These are phyloP conservation scores for Alectoria sarmentosa DNA, from an alignment of 495 filamentous ascomycete species.

Conservation along the genomic window DNA sequence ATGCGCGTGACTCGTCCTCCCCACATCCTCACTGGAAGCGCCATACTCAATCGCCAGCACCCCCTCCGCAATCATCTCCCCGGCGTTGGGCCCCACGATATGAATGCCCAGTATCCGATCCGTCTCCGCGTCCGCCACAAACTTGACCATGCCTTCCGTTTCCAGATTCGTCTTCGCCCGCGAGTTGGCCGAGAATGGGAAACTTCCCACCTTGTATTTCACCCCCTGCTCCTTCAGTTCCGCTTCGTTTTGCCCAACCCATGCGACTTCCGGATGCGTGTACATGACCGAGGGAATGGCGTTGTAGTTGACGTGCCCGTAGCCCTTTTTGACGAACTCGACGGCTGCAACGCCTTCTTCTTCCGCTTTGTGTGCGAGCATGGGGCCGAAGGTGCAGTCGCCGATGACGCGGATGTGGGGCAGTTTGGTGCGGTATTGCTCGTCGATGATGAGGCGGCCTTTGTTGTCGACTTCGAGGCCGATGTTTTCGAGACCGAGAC, in stretches of 20 bases:
- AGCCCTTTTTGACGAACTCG: conserved; percentile 94
- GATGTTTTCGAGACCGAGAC: conserved; percentile 86
- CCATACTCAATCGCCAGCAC: conserved; percentile 95
- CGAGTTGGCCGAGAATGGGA: conserved; percentile 97
- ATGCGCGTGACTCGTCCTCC: conserved; percentile 92
- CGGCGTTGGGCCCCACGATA: conserved; percentile 92
- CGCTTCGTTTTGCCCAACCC: conserved; percentile 97
- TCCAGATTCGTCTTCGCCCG: conserved; percentile 98
- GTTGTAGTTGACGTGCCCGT: conserved; percentile 98
- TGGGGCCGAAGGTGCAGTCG: conserved; percentile 95
- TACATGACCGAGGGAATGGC: conserved; percentile 99
- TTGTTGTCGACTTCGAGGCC: conserved; percentile 91
- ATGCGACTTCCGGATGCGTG: conserved; percentile 96
- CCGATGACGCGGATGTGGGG: conserved; percentile 96
- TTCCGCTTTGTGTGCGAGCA: conserved; percentile 99
- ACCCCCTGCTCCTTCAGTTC: conserved; percentile 85
- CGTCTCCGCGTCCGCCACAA: conserved; percentile 92
- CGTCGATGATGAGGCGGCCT: conserved; percentile 92
- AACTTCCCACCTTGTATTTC: conserved; percentile 84
- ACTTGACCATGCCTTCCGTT: conserved; percentile 94
- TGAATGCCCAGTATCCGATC: conserved; percentile 92
- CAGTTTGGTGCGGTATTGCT: conserved; percentile 95
- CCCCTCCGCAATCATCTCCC: conserved; percentile 99
- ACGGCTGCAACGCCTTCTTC: conserved; percentile 92
- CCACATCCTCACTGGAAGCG: conserved; percentile 90